Base-by-base conservation (phyloP, 2,329 filamentous ascomycete genomes). In the Fusarium bulbicola region DNA sequence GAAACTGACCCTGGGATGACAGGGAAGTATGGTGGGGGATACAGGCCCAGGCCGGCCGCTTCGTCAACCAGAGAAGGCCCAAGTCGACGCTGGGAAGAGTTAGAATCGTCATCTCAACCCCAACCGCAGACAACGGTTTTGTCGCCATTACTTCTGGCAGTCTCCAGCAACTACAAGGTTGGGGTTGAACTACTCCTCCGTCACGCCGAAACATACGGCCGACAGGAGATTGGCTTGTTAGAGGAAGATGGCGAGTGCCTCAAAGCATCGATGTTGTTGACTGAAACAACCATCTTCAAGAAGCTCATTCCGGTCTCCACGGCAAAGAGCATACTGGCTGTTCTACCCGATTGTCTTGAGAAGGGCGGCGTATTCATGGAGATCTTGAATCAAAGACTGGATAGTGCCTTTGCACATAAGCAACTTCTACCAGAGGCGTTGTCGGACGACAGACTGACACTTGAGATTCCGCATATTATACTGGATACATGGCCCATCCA, bases 21-120 rank as follows among this genome's bases (percentile, higher is more conserved):
- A 1, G 30, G 30, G n/a, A 52, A 52, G 6, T 52, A 52, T 15
- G 47, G 47, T 1, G 47, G 7, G 6, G 47, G 3, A 4, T 36
- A 52, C 1, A 26, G 47, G 9, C 3, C 13, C 0, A 36, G n/a
- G 0, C 16, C 0, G 2, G 0, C 16, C 0, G 6, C 8, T 11
- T 0, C n/a, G 3, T 2, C 1, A 36, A 34, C 47, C 12, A 24
- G 9, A 2, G 30, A n/a, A 3, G 16, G 47, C 13, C 47, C 30
- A 8, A 50, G 47, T 24, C 6, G 4, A 4, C 2, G 30, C 8
- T 34, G 30, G 30, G 28, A 16, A 24, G 21, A 4, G 5, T 15
- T 34, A 7, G 21, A 49, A 13, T 13, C 21, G 7, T 32, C 28
- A 13, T 32, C 46, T 4, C 11, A 14, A 24, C 1, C 16, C 12